These are phyloP conservation scores for Pugionium dolabratum DNA, from an alignment of 345 rosid species.

Conservation along the genomic window DNA sequence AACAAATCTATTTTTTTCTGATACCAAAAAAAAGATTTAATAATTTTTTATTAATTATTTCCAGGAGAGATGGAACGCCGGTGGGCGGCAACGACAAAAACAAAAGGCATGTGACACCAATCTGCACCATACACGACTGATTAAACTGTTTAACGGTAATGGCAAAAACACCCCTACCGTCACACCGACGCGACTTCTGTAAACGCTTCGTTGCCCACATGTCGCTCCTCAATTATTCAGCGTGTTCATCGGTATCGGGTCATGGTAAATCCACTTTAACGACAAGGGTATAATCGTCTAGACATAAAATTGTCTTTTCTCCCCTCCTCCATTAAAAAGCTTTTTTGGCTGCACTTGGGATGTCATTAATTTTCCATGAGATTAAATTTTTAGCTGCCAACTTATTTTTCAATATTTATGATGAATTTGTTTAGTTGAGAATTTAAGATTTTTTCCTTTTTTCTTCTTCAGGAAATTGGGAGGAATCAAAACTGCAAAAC, in stretches of 20 bases:
- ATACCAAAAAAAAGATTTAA: background rate
- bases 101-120: constrained; percentile 39
- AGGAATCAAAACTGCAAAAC: too few species aligned
- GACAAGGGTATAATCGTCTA: constrained; percentile 25
- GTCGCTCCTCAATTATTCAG: constrained; percentile 17
- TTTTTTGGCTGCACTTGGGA: constrained; percentile 33
- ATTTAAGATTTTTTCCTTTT: background rate
- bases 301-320: constrained; percentile 21
- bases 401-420: background rate
- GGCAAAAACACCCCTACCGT: constrained; percentile 20
- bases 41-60: background rate
- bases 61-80: constrained; percentile 31
- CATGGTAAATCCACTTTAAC: constrained; percentile 5
- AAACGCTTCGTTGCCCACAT: constrained; percentile 35
- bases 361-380: constrained; percentile 25
- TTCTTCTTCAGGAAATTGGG: constrained; percentile 2
- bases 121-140: constrained; percentile 29
- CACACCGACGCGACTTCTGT: constrained; percentile 37
- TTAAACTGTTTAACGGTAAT: background rate
- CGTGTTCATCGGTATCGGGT: constrained; percentile 21
- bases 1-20: background rate
- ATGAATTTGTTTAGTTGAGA: background rate
- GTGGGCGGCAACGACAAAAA: constrained; percentile 14
- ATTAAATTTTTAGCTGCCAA: constrained; percentile 28
- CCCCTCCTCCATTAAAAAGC: constrained; percentile 18